These are phyloP conservation scores for Periconia sp. DNA, from an alignment of 2,329 filamentous ascomycete species.

Conservation along the genomic window DNA sequence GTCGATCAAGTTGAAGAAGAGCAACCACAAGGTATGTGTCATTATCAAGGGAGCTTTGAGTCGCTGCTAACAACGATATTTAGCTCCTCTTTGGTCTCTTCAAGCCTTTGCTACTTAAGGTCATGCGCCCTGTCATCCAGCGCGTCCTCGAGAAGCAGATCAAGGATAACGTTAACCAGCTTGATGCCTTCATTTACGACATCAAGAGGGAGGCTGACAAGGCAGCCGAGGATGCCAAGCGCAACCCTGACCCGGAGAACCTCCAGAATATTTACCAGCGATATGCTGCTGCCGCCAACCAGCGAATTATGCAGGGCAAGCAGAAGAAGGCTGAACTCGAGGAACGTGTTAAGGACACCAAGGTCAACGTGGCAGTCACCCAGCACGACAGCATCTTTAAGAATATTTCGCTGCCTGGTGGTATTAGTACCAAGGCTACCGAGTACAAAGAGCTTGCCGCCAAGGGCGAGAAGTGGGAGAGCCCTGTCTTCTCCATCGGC, in stretches of 20 bases:
- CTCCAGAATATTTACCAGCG: slow-evolving; percentile 84
- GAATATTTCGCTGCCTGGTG: slow-evolving; percentile 81
- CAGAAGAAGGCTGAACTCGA: slow-evolving; percentile 70
- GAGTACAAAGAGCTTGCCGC: slow-evolving; percentile 87
- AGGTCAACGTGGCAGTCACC: slow-evolving; percentile 83
- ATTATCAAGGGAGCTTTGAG: too few relatives aligned
- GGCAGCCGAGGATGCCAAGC: slow-evolving; percentile 68
- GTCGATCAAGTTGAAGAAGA: slow-evolving; percentile 90
- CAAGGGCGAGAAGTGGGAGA: slow-evolving; percentile 94
- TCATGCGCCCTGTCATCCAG: slow-evolving; percentile 82
- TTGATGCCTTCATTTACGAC: slow-evolving; percentile 74
- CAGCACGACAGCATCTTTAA: slow-evolving; percentile 93
- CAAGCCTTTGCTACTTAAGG: slow-evolving; percentile 85
- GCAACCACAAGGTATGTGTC: slow-evolving; percentile 74
- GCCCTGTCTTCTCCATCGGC: slow-evolving; percentile 89
- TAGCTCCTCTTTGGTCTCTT: slow-evolving; percentile 77
- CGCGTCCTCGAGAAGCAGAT: slow-evolving; percentile 91
- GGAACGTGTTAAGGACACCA: slow-evolving; percentile 63
- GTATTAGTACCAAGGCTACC: slow-evolving; percentile 90
- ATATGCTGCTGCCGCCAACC: slow-evolving; percentile 78
- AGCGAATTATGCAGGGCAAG: slow-evolving; percentile 75
- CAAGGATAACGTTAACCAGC: slow-evolving; percentile 77
- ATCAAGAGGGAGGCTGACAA: slow-evolving; percentile 84
- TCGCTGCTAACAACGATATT: not conserved
- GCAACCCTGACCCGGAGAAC: slow-evolving; percentile 71